Conservation (phyloP, 2,329 filamentous ascomycete species). For the Monilinia vaccinii-corymbosi region DNA sequence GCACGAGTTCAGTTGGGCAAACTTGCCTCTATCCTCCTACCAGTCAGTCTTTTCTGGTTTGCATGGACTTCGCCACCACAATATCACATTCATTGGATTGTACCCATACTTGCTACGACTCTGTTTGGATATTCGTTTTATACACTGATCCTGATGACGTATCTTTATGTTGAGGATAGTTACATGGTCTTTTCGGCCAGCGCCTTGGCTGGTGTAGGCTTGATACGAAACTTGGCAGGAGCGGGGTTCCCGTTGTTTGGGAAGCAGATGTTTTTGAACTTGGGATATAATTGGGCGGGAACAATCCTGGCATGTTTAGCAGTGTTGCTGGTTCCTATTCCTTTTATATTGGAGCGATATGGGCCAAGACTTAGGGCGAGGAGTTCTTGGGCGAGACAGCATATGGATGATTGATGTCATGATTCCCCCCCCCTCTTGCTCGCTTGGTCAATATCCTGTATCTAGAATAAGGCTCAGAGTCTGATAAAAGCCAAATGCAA, state of each 20-base stretch:
- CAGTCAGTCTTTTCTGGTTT: constrained; percentile 31
- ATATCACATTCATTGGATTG: constrained; percentile 29
- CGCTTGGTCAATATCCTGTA: background rate
- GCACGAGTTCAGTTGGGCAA: constrained; percentile 34
- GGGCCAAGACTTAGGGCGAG: constrained; percentile 22
- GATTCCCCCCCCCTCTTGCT: no score
- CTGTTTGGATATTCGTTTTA: constrained; percentile 44
- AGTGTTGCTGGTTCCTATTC: constrained; percentile 30
- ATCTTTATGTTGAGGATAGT: constrained; percentile 40
- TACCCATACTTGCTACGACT: constrained; percentile 39
- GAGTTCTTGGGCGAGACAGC: constrained; percentile 21
- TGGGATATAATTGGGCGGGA: constrained; percentile 32
- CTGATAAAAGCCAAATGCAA: background rate
- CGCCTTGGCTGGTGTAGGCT: constrained; percentile 34
- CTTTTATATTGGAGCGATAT: constrained; percentile 25
- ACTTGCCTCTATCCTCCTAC: constrained; percentile 32
- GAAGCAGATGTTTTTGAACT: constrained; percentile 28
- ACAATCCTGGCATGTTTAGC: constrained; percentile 31
- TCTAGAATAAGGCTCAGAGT: background rate
- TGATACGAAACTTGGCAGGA: constrained; percentile 33
- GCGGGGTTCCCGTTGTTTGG: constrained; percentile 34
- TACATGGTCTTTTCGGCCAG: constrained; percentile 37
- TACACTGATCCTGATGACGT: constrained; percentile 40
- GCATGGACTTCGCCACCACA: constrained; percentile 29
- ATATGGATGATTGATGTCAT: constrained; percentile 9